A percentile compares a stretch with the other conserved stretches of the same genome.
These are phyloP conservation scores for Arabis alpina DNA, from an alignment of 345 rosid genomes.

Conservation along the genomic window DNA sequence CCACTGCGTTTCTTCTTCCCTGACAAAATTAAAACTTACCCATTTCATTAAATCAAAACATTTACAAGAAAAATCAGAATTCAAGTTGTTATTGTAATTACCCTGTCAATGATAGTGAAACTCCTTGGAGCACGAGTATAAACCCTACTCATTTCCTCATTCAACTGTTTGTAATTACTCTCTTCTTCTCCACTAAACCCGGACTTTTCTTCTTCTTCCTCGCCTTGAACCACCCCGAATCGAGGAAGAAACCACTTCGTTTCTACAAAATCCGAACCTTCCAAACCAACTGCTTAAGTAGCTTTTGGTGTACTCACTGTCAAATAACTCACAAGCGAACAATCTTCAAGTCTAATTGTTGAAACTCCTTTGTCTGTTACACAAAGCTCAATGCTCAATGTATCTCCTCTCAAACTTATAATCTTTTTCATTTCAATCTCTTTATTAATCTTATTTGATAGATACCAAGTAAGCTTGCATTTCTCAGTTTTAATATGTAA, in stretches of 20 bases:
- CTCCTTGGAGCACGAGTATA: constrained; percentile 73
- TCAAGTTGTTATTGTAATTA: constrained; percentile 13
- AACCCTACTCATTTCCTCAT: constrained; percentile 71
- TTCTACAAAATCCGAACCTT: constrained; percentile 60
- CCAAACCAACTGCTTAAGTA: constrained; percentile 72
- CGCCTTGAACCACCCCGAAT: constrained; percentile 24
- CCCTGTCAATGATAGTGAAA: constrained; percentile 82
- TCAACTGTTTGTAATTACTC: constrained; percentile 65
- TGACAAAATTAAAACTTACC: constrained; percentile 24
- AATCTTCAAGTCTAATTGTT: constrained; percentile 52
- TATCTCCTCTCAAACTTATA: constrained; percentile 54
- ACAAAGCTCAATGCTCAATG: constrained; percentile 59
- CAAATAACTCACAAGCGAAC: constrained; percentile 65
- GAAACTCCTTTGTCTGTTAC: constrained; percentile 56
- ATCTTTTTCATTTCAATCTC: constrained; percentile 61
- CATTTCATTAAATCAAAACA: constrained; percentile 22
- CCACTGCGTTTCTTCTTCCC: constrained; percentile 89
- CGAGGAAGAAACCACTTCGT: constrained; percentile 56
- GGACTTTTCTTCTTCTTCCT: constrained; percentile 34
- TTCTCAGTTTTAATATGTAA: too few species aligned
- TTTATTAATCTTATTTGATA: constrained; percentile 21
- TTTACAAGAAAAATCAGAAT: not conserved
- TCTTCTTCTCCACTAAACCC: constrained; percentile 61
- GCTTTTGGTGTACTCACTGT: constrained; percentile 91
- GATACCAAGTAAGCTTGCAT: too few species aligned